Evolutionary conservation across 2,329 filamentous ascomycete genomes (phyloP), one percentile per base, ranked within the genome.

Genomic region (Pseudogymnoascus sp.): DNA sequence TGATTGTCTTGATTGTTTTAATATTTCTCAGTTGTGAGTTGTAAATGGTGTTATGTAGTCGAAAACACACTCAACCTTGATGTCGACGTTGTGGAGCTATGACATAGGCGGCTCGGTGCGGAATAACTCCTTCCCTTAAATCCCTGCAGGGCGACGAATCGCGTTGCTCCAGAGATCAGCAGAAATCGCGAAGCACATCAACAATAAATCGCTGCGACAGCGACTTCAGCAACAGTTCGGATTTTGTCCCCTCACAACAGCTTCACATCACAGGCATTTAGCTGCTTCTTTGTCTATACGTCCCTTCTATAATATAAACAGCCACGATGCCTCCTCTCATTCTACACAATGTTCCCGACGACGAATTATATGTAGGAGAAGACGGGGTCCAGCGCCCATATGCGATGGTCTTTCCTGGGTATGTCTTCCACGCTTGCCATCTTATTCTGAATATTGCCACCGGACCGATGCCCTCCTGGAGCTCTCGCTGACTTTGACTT

Each of bases 291-390:
- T 20, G 35, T 38, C 4, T 25, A 38, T 38, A 38, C 18, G 33
- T 9, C 12, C 11, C n/a, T 5, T 6, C 3, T 8, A 15, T 38
- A 30, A 15, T 20, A 50, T 61, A 39, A 20, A 62, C 57, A 41
- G 35, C 22, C 57, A 70, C 65, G 65, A 87, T 86, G 83, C 80
- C 83, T 62, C 85, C 85, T 66, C 76, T 87, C 62, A 86, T 87
- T 68, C 75, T 88, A 35, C 85, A 88, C 70, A 87, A 86, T 70
- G 85, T 87, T 65, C 84, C 84, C 61, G 84, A 87, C 66, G 84
- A 87, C 58, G 85, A 87, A 70, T 81, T 84, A 58, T 87, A 86
- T 70, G 75, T 83, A 5, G 85, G 85, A 62, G 82, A 86, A 60
- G 85, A 87, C 73, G 85, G 85, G 64, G 71, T 87, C 65, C 82